Percentiles rank a stretch among this genome's conserved stretches.
Conservation (phyloP, 305 asterid species). For the Stenogyne calaminthoides region DNA sequence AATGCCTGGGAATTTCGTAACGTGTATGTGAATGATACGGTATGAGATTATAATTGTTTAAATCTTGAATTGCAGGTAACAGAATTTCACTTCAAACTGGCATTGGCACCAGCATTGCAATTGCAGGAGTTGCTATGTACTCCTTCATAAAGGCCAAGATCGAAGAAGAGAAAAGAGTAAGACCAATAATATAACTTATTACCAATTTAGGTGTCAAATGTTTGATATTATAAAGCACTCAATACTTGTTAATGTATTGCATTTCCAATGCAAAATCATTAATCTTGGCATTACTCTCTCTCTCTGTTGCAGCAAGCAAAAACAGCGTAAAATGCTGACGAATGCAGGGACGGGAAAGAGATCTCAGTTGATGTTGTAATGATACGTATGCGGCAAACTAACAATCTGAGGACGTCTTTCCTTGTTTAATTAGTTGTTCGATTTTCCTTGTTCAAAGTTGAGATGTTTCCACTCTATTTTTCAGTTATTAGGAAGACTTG, state of each 20-base stretch:
- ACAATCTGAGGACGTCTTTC: conserved; percentile 26
- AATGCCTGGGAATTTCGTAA: not conserved
- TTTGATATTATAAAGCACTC: not conserved
- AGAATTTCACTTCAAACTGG: conserved; percentile 94
- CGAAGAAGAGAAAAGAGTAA: conserved; percentile 97
- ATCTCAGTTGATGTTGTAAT: conserved; percentile 12
- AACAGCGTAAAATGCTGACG: conserved; percentile 47
- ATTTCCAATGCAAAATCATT: not conserved
- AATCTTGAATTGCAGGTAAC: conserved; percentile 58
- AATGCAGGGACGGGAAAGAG: conserved; percentile 29
- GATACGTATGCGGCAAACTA: conserved; percentile 9
- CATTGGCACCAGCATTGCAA: conserved; percentile 88
- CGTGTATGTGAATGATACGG: not conserved
- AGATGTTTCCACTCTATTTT: conserved; percentile 3
- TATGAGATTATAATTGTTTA: conserved; percentile 1
- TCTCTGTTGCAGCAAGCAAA: conserved; percentile 56
- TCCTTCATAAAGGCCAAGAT: conserved; percentile 93
- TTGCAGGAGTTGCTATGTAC: conserved; percentile 92
- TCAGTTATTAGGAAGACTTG: conserved; percentile 15
- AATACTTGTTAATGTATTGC: not conserved
- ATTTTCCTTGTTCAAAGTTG: conserved; percentile 7
- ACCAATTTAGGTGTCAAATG: not conserved
- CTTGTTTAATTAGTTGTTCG: conserved; percentile 38
- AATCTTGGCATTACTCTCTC: not conserved
- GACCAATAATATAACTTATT: not conserved